Evolutionary conservation across 1,284 basidiomycete species (phyloP), one percentile per base, ranked within the genome.

Genomic region (Vanrija pseudolonga): DNA sequence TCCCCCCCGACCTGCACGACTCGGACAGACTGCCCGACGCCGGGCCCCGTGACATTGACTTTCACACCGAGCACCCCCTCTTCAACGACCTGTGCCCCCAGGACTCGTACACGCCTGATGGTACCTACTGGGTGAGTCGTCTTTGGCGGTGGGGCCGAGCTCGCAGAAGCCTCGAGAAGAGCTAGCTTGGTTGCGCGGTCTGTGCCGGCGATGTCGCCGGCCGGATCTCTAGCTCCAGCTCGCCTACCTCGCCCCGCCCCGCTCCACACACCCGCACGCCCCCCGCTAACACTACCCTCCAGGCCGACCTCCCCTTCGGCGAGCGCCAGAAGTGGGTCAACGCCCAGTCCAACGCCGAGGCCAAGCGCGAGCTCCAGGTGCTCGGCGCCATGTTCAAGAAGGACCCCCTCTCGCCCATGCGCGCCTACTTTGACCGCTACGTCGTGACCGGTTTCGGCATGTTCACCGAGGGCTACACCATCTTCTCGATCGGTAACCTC

Each of bases 381-480:
- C 65, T 82, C 43, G 74, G 79, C 49, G 26, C 59, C 26, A 80
- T 81, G 79, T 78, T 80, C 72, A 81, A 81, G 69, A 64, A 65
- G 50, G 80, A 81, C 61, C 75, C 75, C 3, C 55, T 77, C 8
- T 74, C 72, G 26, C 80, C 80, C 11, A 41, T 81, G 32, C 54
- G 57, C 11, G 71, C 72, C 38, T 82, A 82, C 73, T 80, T 69
- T 56, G 51, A 53, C 51, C 75, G 76, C 64, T 82, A 81, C 60
- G 79, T 81, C 45, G 65, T 80, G 48, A 79, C 76, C 45, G 80
- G 81, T 60, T 76, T 81, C 66, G 80, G 80, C 57, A 76, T 82
- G 48, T 81, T 81, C 64, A 80, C 80, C 39, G 79, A 81, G 64
- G 74, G 74, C 37, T 76, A 74, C 57, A 65, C 71, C 38, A 59